Evolutionary conservation across 2,329 filamentous ascomycete species (phyloP), one percentile per base, ranked within the genome.

Genomic region (Fusarium caatingaense): DNA sequence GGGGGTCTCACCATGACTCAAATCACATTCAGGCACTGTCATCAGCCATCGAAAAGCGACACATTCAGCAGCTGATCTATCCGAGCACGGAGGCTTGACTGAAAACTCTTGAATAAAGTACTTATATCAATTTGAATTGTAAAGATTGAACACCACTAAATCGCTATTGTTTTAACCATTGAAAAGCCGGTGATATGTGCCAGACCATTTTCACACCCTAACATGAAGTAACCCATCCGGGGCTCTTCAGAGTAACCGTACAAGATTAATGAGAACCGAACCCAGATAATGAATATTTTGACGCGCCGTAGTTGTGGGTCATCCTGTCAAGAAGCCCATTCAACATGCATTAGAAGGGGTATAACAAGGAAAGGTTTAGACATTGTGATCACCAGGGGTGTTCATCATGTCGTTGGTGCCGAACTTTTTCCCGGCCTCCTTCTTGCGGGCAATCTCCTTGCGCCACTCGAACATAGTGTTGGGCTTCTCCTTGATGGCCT

Each of bases 401-500:
- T 54, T 50, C 30, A 56, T 50, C 48, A 58, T 58, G 13, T 72
- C 61, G 18, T 60, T 62, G 6, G 58, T 49, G 11, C 58, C 56
- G 11, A 60, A 59, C 41, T 68, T 64, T 21, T 49, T 41, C 13
- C 50, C 37, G 15, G 34, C 51, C 54, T 56, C 27, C 62, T 72
- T 72, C 69, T 75, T 75, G 13, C 42, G 34, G 6, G 64, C 58
- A 37, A 68, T 62, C 11, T 71, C 62, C 59, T 68, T 70, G 46
- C 74, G 74, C 78, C 78, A 79, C 49, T 78, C 70, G 60, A 83
- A 83, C 4, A 77, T 76, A 28, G 75, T 77, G 32, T 64, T 69
- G 23, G 82, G 81, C 77, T 79, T 84, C 72, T 57, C 82, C 78
- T 56, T 80, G 76, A 84, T 82, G 4, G 79, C 74, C 10, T 79